These are phyloP conservation scores for Excoecaria agallocha DNA, from an alignment of 345 rosid species.

Conservation along the genomic window DNA sequence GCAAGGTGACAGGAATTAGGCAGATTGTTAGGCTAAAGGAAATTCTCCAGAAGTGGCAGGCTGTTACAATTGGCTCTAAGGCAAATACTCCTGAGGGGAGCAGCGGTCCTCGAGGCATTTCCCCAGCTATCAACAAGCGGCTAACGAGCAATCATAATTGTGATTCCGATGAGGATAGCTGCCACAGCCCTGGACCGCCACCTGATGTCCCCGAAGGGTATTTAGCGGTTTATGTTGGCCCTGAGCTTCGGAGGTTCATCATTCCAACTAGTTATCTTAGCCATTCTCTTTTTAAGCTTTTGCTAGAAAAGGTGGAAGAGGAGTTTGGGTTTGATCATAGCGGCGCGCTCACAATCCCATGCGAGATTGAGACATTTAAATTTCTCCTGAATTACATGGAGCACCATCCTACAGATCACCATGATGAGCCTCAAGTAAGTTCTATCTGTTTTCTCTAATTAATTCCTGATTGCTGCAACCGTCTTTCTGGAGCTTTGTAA, in stretches of 20 bases:
- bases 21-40: conserved; percentile 84
- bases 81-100: conserved; percentile 26
- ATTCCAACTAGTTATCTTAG: conserved; percentile 83
- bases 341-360: conserved; percentile 82
- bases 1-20: conserved; percentile 66
- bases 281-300: conserved; percentile 79
- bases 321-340: conserved; percentile 88
- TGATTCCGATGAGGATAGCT: conserved; percentile 85
- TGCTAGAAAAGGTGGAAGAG: conserved; percentile 87
- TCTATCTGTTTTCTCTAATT: background rate
- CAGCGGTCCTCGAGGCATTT: conserved; percentile 30
- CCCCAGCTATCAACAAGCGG: conserved; percentile 52
- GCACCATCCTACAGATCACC: conserved; percentile 45
- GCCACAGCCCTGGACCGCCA: conserved; percentile 68
- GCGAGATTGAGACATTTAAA: conserved; percentile 97
- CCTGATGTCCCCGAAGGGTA: conserved; percentile 87
- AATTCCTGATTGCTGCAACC: background rate
- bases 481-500: background rate
- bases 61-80: conserved; percentile 53
- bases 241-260: conserved; percentile 88
- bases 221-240: conserved; percentile 86
- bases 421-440: conserved; percentile 23
- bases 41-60: conserved; percentile 89
- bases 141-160: conserved; percentile 35
- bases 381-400: conserved; percentile 80